Evolutionary conservation across 805 yeast species (phyloP).

Genomic region (Kregervanrija pseudodelftensis): DNA sequence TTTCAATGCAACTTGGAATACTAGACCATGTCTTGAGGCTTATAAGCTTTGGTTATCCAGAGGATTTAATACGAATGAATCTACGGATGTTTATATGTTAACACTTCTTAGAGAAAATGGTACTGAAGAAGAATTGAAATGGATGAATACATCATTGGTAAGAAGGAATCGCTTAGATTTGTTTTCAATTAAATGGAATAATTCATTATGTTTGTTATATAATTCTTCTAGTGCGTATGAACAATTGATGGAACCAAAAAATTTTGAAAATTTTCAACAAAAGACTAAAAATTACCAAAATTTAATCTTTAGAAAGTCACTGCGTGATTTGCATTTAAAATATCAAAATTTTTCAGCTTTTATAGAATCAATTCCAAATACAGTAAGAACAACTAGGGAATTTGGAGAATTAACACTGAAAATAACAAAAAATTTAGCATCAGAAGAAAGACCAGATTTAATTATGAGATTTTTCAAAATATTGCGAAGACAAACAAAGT

Average conservation of each 20-base stretch:
- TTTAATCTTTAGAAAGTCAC: too few species aligned
- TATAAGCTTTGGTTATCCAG: slow-evolving; percentile 23
- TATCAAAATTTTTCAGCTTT: too few species aligned
- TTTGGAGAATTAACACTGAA: not conserved
- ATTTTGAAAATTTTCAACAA: too few species aligned
- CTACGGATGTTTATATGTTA: slow-evolving; percentile 20
- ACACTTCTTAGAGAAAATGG: slow-evolving; percentile 15
- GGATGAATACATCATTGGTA: slow-evolving; percentile 14
- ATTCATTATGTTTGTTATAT: slow-evolving; percentile 11
- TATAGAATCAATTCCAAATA: too few species aligned
- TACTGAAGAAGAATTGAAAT: slow-evolving; percentile 15
- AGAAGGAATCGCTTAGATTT: slow-evolving; percentile 8
- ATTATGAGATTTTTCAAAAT: slow-evolving; percentile 16
- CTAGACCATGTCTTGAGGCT: slow-evolving; percentile 17
- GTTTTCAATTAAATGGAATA: slow-evolving; percentile 11
- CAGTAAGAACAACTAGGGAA: not conserved
- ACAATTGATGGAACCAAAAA: too few species aligned
- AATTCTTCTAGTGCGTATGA: not conserved
- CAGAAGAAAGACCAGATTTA: slow-evolving; percentile 14
- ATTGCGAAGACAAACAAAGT: slow-evolving; percentile 21
- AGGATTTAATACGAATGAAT: slow-evolving; percentile 9
- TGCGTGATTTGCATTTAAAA: too few species aligned
- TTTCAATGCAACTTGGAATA: slow-evolving; percentile 14
- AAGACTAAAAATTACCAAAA: too few species aligned
- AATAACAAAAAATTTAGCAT: slow-evolving; percentile 13